Evolutionary conservation across 1,139 yeast genomes (phyloP), one percentile per base, ranked within the genome.

Genomic region (Diutina ranongensis): DNA sequence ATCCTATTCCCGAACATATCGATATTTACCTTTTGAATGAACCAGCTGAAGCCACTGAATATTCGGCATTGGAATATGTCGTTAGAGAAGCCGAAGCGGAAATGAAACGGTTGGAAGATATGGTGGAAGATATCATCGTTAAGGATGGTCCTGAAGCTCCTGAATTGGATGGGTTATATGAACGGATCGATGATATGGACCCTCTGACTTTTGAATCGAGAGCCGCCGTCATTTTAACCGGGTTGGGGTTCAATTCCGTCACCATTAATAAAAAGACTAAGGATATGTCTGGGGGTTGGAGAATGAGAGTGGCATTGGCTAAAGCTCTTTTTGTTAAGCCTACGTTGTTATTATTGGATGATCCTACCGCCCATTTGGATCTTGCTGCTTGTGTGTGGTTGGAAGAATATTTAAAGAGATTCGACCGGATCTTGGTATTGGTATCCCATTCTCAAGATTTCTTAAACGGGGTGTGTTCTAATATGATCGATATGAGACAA

Each of bases 351-450:
- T 72, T 86, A 57, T 76, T 86, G 63, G 99, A 92, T 73, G 98
- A 92, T 66, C 99, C 99, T 59, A 94, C 99, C 56, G 98, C 98
- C 51, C 98, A 92, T 71, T 85, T 92, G 78, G 99, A 92, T 74
- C 78, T 94, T 64, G 97, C 92, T 66, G 98, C 98, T 50, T 92
- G 97, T 83, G 98, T 94, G 61, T 92, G 98, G 98, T 78, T 92
- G 67, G 99, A 92, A 77, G 97, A 89, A 71, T 92, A 92, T 69
- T 78, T 92, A 62, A 89, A 88, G 75, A 76, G 89, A 65, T 92
- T 83, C 65, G 97, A 89, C 67, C 80, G 94, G 65, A 89, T 88
- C 52, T 78, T 94, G 67, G 92, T 92, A 46, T 75, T 92, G 55
- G 97, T 92, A 52, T 92, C 98, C 28, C 99, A 92, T 72, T 92